Conservation (phyloP, 306 rosid genomes). For the Malus domestica region DNA sequence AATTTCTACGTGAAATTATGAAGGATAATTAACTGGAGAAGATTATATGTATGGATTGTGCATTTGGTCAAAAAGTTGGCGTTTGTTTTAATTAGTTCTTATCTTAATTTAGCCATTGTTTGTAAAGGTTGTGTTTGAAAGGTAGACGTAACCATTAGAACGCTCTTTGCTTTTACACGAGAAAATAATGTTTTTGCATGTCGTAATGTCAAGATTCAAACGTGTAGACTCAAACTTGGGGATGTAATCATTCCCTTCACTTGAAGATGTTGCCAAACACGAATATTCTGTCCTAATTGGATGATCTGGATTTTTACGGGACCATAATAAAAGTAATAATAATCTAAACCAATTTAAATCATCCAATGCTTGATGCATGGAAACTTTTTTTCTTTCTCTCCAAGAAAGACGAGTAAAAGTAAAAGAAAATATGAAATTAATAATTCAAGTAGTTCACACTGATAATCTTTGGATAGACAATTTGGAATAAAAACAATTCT, state of each 20-base stretch:
- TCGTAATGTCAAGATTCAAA: neutral
- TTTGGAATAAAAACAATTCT: too few species aligned
- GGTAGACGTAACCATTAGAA: conserved; percentile 15
- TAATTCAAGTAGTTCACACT: neutral
- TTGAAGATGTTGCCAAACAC: conserved; percentile 14
- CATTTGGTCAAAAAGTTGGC: conserved; percentile 43
- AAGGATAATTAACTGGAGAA: conserved; percentile 17
- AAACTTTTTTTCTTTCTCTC: too few species aligned
- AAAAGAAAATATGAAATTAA: neutral
- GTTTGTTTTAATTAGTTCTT: conserved; percentile 13
- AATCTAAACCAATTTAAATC: too few species aligned
- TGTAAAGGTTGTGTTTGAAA: conserved; percentile 28
- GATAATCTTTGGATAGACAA: too few species aligned
- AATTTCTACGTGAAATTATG: conserved; percentile 8
- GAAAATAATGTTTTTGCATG: conserved; percentile 11
- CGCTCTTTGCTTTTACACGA: conserved; percentile 4
- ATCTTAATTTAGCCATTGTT: neutral
- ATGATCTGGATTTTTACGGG: too few species aligned
- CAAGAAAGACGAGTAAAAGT: neutral
- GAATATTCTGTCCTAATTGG: neutral
- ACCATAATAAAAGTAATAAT: too few species aligned
- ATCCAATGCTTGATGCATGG: too few species aligned
- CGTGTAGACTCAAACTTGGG: conserved; percentile 16
- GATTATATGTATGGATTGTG: neutral
- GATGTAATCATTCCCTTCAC: conserved; percentile 25